These are phyloP conservation scores for Phytophthora tubulina DNA, from an alignment of 352 stramenopile genomes.

Conservation along the genomic window DNA sequence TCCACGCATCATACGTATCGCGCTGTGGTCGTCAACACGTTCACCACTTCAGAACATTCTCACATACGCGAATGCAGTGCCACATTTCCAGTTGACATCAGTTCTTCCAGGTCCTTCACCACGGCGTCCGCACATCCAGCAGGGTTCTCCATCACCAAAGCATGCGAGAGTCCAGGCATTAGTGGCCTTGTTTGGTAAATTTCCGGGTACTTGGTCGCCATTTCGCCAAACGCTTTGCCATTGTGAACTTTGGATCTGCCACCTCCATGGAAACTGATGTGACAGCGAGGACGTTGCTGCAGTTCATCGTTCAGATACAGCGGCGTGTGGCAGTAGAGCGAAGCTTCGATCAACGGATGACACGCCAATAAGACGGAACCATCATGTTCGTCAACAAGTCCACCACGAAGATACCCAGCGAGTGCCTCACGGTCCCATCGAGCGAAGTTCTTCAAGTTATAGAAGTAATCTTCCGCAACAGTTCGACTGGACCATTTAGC, in stretches of 20 bases:
- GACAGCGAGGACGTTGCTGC: conserved; percentile 40
- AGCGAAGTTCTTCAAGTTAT: conserved; percentile 44
- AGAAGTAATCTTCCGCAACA: conserved; percentile 38
- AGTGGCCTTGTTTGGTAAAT: conserved; percentile 43
- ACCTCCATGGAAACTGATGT: conserved; percentile 52
- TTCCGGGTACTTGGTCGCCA: conserved; percentile 41
- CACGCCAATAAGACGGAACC: conserved; percentile 45
- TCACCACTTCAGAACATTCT: too few species aligned
- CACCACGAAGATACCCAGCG: conserved; percentile 35
- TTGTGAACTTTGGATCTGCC: conserved; percentile 54
- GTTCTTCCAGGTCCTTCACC: conserved; percentile 36
- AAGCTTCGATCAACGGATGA: conserved; percentile 53
- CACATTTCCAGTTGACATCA: conserved; percentile 8
- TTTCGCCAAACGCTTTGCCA: conserved; percentile 33
- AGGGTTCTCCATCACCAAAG: conserved; percentile 60
- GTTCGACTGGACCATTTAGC: conserved; percentile 32
- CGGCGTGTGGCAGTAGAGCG: conserved; percentile 49
- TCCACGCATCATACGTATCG: neutral
- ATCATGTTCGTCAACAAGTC: conserved; percentile 37
- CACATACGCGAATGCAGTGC: neutral
- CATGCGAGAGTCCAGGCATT: conserved; percentile 51
- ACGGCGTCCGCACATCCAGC: conserved; percentile 45
- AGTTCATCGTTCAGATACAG: conserved; percentile 42
- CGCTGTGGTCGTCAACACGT: too few species aligned
- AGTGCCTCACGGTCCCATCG: conserved; percentile 45